Evolutionary conservation across 768 basidiomycete species (phyloP).

Genomic region (Suillus fuscotomentosus): DNA sequence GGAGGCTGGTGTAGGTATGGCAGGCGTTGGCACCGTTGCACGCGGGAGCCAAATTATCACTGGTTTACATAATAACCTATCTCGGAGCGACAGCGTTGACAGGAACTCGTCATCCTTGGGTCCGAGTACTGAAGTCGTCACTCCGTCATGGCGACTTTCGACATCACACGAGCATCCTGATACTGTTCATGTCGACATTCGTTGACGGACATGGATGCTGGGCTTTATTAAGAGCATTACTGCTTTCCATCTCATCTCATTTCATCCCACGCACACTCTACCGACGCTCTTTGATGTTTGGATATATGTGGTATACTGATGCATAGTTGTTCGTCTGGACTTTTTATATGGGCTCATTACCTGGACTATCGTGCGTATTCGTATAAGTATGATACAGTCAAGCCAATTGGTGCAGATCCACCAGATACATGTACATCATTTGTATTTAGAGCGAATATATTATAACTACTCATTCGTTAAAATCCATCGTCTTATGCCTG

Average conservation of each 20-base stretch:
- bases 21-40: conserved; percentile 44
- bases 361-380: not conserved
- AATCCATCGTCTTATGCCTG: too few species aligned
- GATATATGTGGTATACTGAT: not conserved
- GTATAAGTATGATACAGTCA: not conserved
- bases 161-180: not conserved
- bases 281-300: not conserved
- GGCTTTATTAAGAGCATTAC: not conserved
- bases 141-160: not conserved
- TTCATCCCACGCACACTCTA: not conserved
- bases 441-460: not conserved
- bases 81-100: conserved; percentile 15
- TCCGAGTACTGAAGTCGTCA: too few species aligned
- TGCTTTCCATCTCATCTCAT: not conserved
- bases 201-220: not conserved
- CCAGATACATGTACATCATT: not conserved
- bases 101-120: not conserved
- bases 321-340: not conserved
- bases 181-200: not conserved
- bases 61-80: conserved; percentile 10
- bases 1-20: conserved; percentile 38
- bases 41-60: conserved; percentile 29
- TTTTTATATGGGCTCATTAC: not conserved
- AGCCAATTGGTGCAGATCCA: not conserved
- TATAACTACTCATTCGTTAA: not conserved